A percentile compares a stretch with the other conserved stretches of the same genome.
Evolutionary conservation across 2,329 filamentous ascomycete species (phyloP).

Genomic region (Bipolaris victoriae): DNA sequence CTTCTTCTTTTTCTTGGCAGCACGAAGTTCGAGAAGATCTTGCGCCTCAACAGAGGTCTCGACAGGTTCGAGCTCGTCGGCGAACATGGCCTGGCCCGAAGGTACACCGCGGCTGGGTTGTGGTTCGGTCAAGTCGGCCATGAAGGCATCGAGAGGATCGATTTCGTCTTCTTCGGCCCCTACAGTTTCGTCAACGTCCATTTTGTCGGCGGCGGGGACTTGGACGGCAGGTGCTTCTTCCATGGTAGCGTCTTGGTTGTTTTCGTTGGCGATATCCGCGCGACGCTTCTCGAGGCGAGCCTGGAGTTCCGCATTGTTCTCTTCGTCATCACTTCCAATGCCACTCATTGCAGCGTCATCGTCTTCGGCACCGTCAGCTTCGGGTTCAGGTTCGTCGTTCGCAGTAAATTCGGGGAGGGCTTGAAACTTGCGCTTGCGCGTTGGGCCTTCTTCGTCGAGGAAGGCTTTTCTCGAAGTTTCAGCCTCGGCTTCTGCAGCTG

Average conservation of each 20-base stretch:
- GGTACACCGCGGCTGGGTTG: constrained; percentile 58
- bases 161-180: constrained; percentile 70
- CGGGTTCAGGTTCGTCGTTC: constrained; percentile 48
- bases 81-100: constrained; percentile 85
- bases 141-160: constrained; percentile 96
- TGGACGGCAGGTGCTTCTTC: constrained; percentile 46
- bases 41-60: constrained; percentile 68
- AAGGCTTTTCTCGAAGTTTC: constrained; percentile 78
- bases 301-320: constrained; percentile 81
- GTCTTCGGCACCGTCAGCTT: constrained; percentile 61
- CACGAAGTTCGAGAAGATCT: constrained; percentile 57
- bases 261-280: constrained; percentile 66
- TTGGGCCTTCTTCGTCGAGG: constrained; percentile 78
- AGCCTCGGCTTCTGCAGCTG: constrained; percentile 70
- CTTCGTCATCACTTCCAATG: constrained; percentile 84
- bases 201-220: constrained; percentile 51
- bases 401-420: constrained; percentile 78
- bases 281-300: constrained; percentile 77
- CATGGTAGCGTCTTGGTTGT: constrained; percentile 56
- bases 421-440: constrained; percentile 83
- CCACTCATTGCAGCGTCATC: constrained; percentile 78
- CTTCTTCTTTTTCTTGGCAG: constrained; percentile 84
- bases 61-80: constrained; percentile 76
- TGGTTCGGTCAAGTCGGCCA: constrained; percentile 67
- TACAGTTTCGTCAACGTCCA: constrained; percentile 61